Conservation (phyloP, 495 filamentous ascomycete species). For the Penicillium fimorum region DNA sequence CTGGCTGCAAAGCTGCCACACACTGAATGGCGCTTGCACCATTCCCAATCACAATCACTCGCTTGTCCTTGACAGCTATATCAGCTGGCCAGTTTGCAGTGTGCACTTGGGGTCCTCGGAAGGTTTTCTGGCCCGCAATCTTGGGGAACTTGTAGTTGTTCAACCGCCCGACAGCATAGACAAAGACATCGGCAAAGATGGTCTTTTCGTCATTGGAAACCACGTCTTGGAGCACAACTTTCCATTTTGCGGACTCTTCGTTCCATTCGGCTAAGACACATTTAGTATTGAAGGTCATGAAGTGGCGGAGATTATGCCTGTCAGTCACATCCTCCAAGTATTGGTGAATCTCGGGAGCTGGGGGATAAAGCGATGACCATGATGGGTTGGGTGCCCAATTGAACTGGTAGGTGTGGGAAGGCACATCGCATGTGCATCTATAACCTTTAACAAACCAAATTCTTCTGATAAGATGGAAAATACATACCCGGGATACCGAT, state of each 20-base stretch:
- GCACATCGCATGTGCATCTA: slow-evolving; percentile 21
- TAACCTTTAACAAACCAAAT: neutral
- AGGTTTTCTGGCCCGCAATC: slow-evolving; percentile 5
- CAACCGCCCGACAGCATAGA: slow-evolving; percentile 15
- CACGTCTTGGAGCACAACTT: neutral
- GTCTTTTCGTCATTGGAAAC: neutral
- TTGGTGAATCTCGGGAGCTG: slow-evolving; percentile 12
- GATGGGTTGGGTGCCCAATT: slow-evolving; percentile 17
- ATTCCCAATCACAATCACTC: slow-evolving; percentile 23
- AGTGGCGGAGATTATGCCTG: slow-evolving; percentile 7
- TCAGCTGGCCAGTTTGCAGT: slow-evolving; percentile 20
- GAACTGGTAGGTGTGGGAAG: slow-evolving; percentile 20
- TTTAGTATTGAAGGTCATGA: slow-evolving; percentile 3
- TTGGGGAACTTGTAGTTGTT: slow-evolving; percentile 16
- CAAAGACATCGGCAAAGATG: slow-evolving; percentile 9
- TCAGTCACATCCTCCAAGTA: slow-evolving; percentile 13
- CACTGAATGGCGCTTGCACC: slow-evolving; percentile 21
- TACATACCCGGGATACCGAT: slow-evolving; percentile 54
- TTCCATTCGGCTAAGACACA: slow-evolving; percentile 9
- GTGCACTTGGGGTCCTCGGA: slow-evolving; percentile 13
- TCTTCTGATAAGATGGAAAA: neutral
- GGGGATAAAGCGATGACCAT: slow-evolving; percentile 17
- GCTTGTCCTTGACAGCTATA: slow-evolving; percentile 6
- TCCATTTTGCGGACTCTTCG: slow-evolving; percentile 8
- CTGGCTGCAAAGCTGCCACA: slow-evolving; percentile 14